Conservation (phyloP, 768 basidiomycete genomes). For the Ramaria sp. region DNA sequence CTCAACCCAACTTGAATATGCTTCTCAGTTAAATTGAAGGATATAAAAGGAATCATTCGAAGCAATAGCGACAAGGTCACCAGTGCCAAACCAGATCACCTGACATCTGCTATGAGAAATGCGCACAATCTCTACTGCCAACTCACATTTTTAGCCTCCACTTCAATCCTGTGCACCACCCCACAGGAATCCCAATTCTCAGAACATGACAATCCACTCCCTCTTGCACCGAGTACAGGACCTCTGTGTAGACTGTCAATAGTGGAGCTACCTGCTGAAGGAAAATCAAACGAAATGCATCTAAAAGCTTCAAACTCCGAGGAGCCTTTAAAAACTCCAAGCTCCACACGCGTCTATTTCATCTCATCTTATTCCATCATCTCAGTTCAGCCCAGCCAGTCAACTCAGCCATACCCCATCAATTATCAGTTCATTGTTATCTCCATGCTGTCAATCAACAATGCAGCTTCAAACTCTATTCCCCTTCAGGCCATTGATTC, state of each 20-base stretch:
- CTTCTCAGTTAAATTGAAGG: slow-evolving; percentile 81
- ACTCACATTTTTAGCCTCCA: slow-evolving; percentile 85
- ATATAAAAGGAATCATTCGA: slow-evolving; percentile 90
- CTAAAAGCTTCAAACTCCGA: too few relatives aligned
- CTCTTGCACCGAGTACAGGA: slow-evolving; percentile 72
- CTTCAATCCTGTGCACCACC: slow-evolving; percentile 88
- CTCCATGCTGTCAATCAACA: too few relatives aligned
- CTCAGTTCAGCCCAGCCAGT: too few relatives aligned
- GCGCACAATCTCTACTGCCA: background rate
- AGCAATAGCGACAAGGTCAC: slow-evolving; percentile 80
- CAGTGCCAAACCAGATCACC: slow-evolving; percentile 87
- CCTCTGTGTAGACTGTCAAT: slow-evolving; percentile 85
- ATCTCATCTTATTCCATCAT: too few relatives aligned
- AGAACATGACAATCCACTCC: slow-evolving; percentile 88
- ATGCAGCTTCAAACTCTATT: too few relatives aligned
- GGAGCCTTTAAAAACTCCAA: too few relatives aligned
- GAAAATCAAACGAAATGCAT: too few relatives aligned
- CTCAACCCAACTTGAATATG: slow-evolving; percentile 72
- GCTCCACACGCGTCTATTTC: too few relatives aligned
- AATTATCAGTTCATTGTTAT: too few relatives aligned
- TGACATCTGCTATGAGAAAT: slow-evolving; percentile 21
- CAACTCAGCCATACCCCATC: too few relatives aligned
- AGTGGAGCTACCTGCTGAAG: slow-evolving; percentile 69
- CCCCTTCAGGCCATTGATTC: too few relatives aligned
- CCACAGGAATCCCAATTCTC: slow-evolving; percentile 99